Evolutionary conservation across 1,284 basidiomycete species (phyloP).

Genomic region (Malassezia sympodialis): DNA sequence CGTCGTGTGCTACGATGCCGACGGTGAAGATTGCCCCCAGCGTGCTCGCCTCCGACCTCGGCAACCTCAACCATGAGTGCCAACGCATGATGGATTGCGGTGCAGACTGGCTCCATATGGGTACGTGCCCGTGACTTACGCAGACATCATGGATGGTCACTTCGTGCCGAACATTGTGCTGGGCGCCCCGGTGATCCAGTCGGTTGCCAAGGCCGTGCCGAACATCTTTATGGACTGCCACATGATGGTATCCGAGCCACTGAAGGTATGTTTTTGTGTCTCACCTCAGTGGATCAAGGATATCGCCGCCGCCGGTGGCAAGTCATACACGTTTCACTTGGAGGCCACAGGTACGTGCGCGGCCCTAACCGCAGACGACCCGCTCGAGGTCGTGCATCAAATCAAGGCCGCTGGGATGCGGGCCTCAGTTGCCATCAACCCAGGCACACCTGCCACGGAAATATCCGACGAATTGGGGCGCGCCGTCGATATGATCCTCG

Average conservation of each 20-base stretch:
- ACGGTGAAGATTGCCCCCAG: conserved; percentile 42
- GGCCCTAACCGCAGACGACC: conserved; percentile 48
- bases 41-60: conserved; percentile 45
- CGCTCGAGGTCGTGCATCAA: conserved; percentile 41
- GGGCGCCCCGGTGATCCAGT: conserved; percentile 81
- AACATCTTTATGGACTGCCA: conserved; percentile 99
- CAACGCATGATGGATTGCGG: conserved; percentile 44
- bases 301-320: conserved; percentile 86
- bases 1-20: conserved; percentile 24
- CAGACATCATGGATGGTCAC: conserved; percentile 58
- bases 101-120: conserved; percentile 48
- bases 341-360: conserved; percentile 65
- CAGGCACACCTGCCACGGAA: conserved; percentile 42
- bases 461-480: conserved; percentile 42
- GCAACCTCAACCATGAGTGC: conserved; percentile 45
- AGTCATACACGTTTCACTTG: conserved; percentile 91
- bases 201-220: conserved; percentile 77
- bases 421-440: conserved; percentile 45
- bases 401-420: conserved; percentile 45
- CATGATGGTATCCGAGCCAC: conserved; percentile 97
- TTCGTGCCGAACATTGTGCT: conserved; percentile 74
- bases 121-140: conserved; percentile 66
- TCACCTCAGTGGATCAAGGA: conserved; percentile 77
- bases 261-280: conserved; percentile 57
- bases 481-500: conserved; percentile 46